Evolutionary conservation across 805 yeast species (phyloP).

Genomic region (Henningerozyma blattae): DNA sequence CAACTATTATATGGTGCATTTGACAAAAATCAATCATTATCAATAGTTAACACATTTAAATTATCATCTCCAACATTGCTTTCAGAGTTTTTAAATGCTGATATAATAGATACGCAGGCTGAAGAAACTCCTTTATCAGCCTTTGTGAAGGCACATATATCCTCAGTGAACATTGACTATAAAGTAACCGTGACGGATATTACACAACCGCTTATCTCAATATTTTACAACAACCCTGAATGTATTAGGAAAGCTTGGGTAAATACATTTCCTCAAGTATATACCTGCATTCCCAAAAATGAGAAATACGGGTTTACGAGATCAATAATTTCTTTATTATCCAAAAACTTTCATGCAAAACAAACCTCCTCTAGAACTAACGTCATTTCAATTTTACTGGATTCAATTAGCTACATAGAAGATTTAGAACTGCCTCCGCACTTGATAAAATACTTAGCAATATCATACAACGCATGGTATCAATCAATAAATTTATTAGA

Average conservation of each 20-base stretch:
- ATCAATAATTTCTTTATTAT: slow-evolving; percentile 60
- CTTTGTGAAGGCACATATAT: slow-evolving; percentile 25
- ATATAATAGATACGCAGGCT: slow-evolving; percentile 4
- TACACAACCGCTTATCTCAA: slow-evolving; percentile 59
- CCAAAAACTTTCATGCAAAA: slow-evolving; percentile 87
- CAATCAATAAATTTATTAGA: slow-evolving; percentile 79
- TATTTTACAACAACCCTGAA: slow-evolving; percentile 71
- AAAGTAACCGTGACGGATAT: slow-evolving; percentile 46
- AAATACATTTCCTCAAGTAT: slow-evolving; percentile 70
- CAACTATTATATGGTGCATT: slow-evolving; percentile 77
- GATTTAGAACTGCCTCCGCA: slow-evolving; percentile 85
- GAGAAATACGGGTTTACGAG: slow-evolving; percentile 81
- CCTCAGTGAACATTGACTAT: slow-evolving; percentile 17
- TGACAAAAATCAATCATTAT: slow-evolving; percentile 36
- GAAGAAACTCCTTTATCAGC: slow-evolving; percentile 16
- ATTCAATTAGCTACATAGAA: slow-evolving; percentile 67
- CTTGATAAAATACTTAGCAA: slow-evolving; percentile 75
- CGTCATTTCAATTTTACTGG: slow-evolving; percentile 72
- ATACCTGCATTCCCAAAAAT: slow-evolving; percentile 58
- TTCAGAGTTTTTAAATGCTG: slow-evolving; percentile 8
- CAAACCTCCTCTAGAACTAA: slow-evolving; percentile 82
- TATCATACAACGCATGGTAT: slow-evolving; percentile 84
- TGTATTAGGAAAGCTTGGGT: slow-evolving; percentile 80
- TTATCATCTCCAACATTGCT: slow-evolving; percentile 32
- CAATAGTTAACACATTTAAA: slow-evolving; percentile 37